phyloP scores from a whole-genome alignment of 345 rosid species.

The Syzygium grande region DNA sequence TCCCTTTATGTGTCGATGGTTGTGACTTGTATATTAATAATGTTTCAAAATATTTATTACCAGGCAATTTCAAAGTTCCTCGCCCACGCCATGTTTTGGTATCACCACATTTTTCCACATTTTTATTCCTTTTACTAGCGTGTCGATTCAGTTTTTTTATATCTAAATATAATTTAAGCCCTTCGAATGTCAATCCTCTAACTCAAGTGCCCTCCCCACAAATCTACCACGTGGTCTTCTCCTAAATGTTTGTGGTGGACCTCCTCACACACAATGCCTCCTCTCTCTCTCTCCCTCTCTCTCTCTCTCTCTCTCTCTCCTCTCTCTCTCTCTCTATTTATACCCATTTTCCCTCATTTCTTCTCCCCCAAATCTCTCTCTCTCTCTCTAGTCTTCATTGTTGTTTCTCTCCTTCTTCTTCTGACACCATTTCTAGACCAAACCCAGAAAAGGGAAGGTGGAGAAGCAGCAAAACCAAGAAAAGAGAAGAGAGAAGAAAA shows the following conservation, averaged over 20 bases:
- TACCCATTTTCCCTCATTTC: not conserved
- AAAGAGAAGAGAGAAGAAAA: not conserved
- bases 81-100: not conserved
- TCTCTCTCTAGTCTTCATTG: not conserved
- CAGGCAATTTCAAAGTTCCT: not conserved
- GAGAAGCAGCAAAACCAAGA: not conserved
- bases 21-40: not conserved
- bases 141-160: not conserved
- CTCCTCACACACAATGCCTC: not conserved
- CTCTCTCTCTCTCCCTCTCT: not conserved
- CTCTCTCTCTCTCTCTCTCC: slow-evolving; percentile 21
- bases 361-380: not conserved
- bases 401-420: not conserved
- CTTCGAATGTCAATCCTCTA: slow-evolving; percentile 3
- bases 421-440: not conserved
- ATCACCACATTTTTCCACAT: not conserved
- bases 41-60: not conserved
- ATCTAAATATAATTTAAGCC: not conserved
- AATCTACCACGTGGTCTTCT: slow-evolving; percentile 34
- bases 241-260: slow-evolving; percentile 37
- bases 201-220: slow-evolving; percentile 18
- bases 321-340: not conserved
- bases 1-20: not conserved
- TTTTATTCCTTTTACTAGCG: not conserved
- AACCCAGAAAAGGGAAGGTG: not conserved